A percentile compares a stretch with the other conserved stretches of the same genome.
Conservation (phyloP, 306 rosid species). For the Crotalaria pallida region DNA sequence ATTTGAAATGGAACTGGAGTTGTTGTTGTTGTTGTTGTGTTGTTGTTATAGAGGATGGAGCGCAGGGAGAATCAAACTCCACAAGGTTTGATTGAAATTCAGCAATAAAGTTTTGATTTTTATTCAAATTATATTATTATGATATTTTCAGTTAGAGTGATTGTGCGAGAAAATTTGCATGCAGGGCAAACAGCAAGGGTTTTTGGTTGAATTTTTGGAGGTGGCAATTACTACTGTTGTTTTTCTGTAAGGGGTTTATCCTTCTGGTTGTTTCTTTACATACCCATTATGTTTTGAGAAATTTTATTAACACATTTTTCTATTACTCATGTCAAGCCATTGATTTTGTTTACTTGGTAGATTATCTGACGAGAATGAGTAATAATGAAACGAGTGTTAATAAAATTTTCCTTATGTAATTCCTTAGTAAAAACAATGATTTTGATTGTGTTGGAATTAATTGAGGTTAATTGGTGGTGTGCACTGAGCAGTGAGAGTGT, state of each 20-base stretch:
- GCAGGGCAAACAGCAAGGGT: slow-evolving; percentile 56
- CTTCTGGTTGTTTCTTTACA: slow-evolving; percentile 53
- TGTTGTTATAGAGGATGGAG: slow-evolving; percentile 41
- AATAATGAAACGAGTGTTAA: no score
- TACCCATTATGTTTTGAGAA: not conserved
- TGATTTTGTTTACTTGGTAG: no score
- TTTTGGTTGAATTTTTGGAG: slow-evolving; percentile 78
- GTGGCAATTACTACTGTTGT: slow-evolving; percentile 68
- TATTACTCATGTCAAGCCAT: not conserved
- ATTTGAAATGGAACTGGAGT: not conserved
- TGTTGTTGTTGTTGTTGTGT: no score
- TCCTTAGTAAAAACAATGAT: no score
- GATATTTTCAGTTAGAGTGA: not conserved
- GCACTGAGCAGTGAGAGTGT: no score
- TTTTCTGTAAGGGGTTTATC: slow-evolving; percentile 80
- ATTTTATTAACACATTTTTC: no score
- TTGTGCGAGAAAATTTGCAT: slow-evolving; percentile 27
- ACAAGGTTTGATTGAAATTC: slow-evolving; percentile 40
- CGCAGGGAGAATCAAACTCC: slow-evolving; percentile 49
- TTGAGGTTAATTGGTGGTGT: no score
- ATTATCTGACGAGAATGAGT: no score
- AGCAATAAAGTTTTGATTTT: not conserved
- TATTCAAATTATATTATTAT: not conserved
- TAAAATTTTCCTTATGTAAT: no score
- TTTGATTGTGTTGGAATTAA: no score